phyloP scores from a whole-genome alignment of 192 early-diverging fungal genomes.

The Linnemannia schmuckeri region DNA sequence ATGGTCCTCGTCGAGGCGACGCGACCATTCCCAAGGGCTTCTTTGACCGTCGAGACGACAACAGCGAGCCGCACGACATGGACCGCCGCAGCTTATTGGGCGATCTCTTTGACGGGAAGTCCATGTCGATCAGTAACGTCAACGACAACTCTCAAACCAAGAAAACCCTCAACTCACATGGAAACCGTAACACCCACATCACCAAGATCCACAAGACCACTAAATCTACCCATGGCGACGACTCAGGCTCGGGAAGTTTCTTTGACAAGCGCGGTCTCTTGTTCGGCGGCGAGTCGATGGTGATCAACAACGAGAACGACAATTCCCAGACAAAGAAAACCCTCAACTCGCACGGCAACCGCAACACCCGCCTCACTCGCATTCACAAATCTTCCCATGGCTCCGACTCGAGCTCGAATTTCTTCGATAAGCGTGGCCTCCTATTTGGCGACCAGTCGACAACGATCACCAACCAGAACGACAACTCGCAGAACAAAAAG shows the following conservation, averaged over 20 bases:
- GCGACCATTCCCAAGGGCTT: conserved; percentile 6
- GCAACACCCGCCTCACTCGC: neutral
- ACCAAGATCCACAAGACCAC: conserved; percentile 10
- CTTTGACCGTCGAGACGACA: neutral
- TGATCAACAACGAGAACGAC: conserved; percentile 18
- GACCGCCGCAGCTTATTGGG: conserved; percentile 17
- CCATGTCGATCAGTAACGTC: conserved; percentile 27
- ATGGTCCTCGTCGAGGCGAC: neutral
- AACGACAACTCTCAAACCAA: conserved; percentile 30
- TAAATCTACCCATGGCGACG: too few species aligned
- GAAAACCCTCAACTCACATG: conserved; percentile 23
- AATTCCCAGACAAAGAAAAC: conserved; percentile 17
- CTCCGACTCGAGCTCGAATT: neutral
- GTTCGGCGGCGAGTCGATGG: neutral
- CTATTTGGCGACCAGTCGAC: conserved; percentile 25
- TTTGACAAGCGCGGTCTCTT: conserved; percentile 14
- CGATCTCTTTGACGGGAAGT: conserved; percentile 15
- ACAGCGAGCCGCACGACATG: neutral
- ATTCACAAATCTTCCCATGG: neutral
- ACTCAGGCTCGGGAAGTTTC: neutral
- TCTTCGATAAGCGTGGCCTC: neutral
- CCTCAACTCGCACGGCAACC: conserved; percentile 9
- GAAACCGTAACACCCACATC: conserved; percentile 18
- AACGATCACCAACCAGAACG: conserved; percentile 30
- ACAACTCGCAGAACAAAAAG: conserved; percentile 22